A percentile compares a stretch with the other conserved stretches of the same genome.
Evolutionary conservation across 345 rosid genomes (phyloP).

Genomic region (Populus deltoides): DNA sequence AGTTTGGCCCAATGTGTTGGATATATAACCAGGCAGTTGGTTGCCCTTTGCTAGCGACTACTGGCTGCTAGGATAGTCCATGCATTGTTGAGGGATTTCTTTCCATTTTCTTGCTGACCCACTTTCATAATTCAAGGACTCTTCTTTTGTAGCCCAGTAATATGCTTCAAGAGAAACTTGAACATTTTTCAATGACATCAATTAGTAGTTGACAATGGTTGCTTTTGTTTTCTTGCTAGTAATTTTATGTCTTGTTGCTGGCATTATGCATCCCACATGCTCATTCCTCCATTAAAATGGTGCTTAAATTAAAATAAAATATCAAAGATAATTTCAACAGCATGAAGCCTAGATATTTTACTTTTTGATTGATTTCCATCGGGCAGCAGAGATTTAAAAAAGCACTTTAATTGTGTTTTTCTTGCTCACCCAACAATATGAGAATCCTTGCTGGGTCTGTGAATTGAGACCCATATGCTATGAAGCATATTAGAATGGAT

Average conservation of each 20-base stretch:
- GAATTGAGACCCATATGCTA: background rate
- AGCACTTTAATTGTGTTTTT: background rate
- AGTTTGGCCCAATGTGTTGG: conserved; percentile 19
- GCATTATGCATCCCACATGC: background rate
- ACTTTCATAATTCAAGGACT: background rate
- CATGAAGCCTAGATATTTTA: no score
- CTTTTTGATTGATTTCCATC: background rate
- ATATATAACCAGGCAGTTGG: background rate
- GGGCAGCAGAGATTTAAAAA: no score
- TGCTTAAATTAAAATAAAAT: background rate
- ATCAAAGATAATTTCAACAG: no score
- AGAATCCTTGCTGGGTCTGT: background rate
- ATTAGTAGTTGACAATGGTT: no score
- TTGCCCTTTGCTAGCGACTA: conserved; percentile 11
- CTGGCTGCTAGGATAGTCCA: background rate
- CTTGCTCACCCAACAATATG: background rate
- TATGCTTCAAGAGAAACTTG: conserved; percentile 6
- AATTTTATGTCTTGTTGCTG: background rate
- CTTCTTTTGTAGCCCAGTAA: conserved; percentile 19
- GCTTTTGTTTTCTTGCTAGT: no score
- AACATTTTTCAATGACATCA: no score
- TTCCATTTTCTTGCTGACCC: background rate
- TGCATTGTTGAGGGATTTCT: background rate
- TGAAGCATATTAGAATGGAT: background rate
- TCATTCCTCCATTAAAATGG: background rate